These are phyloP conservation scores for Candida saitoana DNA, from an alignment of 805 yeast species.

Conservation along the genomic window DNA sequence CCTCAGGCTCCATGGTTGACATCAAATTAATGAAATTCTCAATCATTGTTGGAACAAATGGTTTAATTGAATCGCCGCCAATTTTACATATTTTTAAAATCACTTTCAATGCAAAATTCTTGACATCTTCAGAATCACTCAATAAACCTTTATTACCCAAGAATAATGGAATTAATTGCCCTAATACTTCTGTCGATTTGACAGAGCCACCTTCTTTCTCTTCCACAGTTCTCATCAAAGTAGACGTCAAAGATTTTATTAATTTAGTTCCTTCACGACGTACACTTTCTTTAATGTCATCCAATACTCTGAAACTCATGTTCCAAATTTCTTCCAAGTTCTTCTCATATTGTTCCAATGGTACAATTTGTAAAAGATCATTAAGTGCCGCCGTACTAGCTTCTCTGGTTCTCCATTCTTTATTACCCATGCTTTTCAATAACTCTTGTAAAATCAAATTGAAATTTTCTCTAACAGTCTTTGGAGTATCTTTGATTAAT, in stretches of 20 bases:
- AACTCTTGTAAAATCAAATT: slow-evolving; percentile 61
- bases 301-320: slow-evolving; percentile 84
- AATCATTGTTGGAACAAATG: slow-evolving; percentile 65
- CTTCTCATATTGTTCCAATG: slow-evolving; percentile 48
- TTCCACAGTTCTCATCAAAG: slow-evolving; percentile 56
- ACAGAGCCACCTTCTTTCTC: slow-evolving; percentile 37
- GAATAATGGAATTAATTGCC: slow-evolving; percentile 69
- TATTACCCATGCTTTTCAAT: slow-evolving; percentile 62
- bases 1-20: slow-evolving; percentile 90
- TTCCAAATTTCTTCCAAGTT: slow-evolving; percentile 71
- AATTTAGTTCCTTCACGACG: slow-evolving; percentile 72
- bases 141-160: slow-evolving; percentile 74
- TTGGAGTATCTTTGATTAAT: slow-evolving; percentile 56
- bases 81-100: slow-evolving; percentile 66
- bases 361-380: slow-evolving; percentile 63
- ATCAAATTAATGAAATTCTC: slow-evolving; percentile 66
- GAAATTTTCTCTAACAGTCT: slow-evolving; percentile 51
- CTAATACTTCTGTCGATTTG: slow-evolving; percentile 45
- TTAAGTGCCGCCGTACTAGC: slow-evolving; percentile 73
- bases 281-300: slow-evolving; percentile 92
- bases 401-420: slow-evolving; percentile 92
- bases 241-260: slow-evolving; percentile 61
- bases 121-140: slow-evolving; percentile 83
- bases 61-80: slow-evolving; percentile 55
- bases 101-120: slow-evolving; percentile 69